A percentile compares a stretch with the other conserved stretches of the same genome.
These are phyloP conservation scores for Takakia lepidozioides DNA, from an alignment of 225 moss, liverwort and hornwort species.

Conservation along the genomic window DNA sequence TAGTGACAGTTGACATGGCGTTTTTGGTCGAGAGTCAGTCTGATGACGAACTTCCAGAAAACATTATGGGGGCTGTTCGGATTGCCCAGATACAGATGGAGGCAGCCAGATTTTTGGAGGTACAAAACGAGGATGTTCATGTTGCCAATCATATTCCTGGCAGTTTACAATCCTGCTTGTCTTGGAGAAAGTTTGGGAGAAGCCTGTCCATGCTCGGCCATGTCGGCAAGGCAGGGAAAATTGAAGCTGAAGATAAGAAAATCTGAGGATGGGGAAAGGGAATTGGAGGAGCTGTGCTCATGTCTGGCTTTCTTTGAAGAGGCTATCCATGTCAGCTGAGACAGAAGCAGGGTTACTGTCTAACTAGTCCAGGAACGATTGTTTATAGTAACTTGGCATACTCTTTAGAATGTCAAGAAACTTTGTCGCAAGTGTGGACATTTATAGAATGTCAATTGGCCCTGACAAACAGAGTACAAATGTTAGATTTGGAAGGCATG, in stretches of 20 bases:
- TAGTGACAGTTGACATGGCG: slow-evolving; percentile 80
- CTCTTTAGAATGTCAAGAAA: no score
- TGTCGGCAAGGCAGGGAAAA: slow-evolving; percentile 33
- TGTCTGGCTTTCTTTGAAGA: no score
- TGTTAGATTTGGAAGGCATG: no score
- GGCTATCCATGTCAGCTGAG: no score
- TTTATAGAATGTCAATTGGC: no score
- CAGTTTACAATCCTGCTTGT: slow-evolving; percentile 18
- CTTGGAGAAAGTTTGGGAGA: slow-evolving; percentile 62
- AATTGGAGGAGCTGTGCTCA: no score
- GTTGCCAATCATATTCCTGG: neutral
- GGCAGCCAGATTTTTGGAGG: slow-evolving; percentile 32
- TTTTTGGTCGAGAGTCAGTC: slow-evolving; percentile 69
- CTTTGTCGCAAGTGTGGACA: no score
- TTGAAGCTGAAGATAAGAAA: slow-evolving; percentile 24
- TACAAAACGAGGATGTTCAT: slow-evolving; percentile 1
- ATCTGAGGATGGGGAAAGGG: no score
- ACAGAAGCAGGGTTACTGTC: no score
- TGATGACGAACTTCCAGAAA: slow-evolving; percentile 79
- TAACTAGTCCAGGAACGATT: no score
- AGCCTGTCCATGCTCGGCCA: slow-evolving; percentile 38
- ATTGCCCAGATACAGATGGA: slow-evolving; percentile 78
- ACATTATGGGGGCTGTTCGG: slow-evolving; percentile 62
- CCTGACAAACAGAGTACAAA: no score
- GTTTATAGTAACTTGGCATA: no score